Percentiles rank a stretch among this genome's conserved stretches.
Evolutionary conservation across 495 filamentous ascomycete species (phyloP).

Genomic region (Xylaria castorea): DNA sequence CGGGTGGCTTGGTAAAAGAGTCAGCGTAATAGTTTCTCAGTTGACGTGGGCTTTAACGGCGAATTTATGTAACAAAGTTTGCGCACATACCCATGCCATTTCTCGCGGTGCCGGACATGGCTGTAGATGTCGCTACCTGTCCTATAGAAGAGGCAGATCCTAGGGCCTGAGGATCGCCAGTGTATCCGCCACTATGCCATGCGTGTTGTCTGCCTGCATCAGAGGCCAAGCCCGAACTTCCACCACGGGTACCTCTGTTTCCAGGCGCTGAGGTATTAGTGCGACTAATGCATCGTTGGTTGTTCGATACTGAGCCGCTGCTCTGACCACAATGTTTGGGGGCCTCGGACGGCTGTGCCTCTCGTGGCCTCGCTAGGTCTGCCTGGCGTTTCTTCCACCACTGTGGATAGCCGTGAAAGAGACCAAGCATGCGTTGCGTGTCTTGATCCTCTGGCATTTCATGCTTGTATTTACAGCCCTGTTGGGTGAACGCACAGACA

Average conservation of each 20-base stretch:
- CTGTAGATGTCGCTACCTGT: conserved; percentile 1
- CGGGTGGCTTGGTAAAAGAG: not conserved
- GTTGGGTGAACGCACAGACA: conserved; percentile 81
- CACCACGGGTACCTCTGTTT: not conserved
- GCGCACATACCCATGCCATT: conserved; percentile 11
- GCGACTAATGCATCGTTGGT: conserved; percentile 1
- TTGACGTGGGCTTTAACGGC: not conserved
- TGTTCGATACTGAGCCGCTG: not conserved
- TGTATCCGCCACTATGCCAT: conserved; percentile 15
- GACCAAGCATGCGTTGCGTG: conserved; percentile 68
- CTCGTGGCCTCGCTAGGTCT: conserved; percentile 44
- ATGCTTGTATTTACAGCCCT: conserved; percentile 86
- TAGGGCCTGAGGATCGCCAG: not conserved
- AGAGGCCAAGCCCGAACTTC: conserved; percentile 1
- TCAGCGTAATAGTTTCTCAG: not conserved
- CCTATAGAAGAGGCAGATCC: conserved; percentile 10
- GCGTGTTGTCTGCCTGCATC: conserved; percentile 3
- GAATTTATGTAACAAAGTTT: not conserved
- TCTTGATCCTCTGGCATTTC: conserved; percentile 74
- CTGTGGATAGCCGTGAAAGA: conserved; percentile 58
- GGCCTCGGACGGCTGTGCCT: conserved; percentile 18
- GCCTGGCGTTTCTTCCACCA: conserved; percentile 61
- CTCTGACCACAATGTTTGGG: not conserved
- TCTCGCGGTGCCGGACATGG: not conserved
- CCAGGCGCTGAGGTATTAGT: not conserved